phyloP scores from a whole-genome alignment of 2,329 filamentous ascomycete genomes.

The Pseudogymnoascus verrucosus region DNA sequence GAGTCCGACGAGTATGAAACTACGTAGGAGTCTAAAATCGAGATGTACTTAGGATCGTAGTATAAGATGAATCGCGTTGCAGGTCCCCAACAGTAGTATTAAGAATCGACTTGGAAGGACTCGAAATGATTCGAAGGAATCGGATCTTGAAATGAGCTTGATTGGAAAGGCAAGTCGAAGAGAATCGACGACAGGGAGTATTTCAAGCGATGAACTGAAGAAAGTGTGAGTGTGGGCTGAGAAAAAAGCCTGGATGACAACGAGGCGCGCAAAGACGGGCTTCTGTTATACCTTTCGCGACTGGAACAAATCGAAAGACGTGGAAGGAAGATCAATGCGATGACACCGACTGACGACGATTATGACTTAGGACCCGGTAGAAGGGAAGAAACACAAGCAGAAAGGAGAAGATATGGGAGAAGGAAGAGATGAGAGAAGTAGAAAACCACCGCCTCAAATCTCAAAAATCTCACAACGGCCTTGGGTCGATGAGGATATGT shows the following conservation, averaged over 20 bases:
- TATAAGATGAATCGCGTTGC: neutral
- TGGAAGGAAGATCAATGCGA: conserved; percentile 8
- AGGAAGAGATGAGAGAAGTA: conserved; percentile 8
- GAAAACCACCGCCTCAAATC: neutral
- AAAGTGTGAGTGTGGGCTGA: neutral
- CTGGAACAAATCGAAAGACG: conserved; percentile 9
- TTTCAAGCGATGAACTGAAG: neutral
- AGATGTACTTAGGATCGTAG: conserved; percentile 6
- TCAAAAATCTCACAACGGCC: conserved; percentile 8
- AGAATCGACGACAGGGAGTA: neutral
- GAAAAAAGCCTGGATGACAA: neutral
- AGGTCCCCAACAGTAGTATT: neutral
- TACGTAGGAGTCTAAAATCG: conserved; percentile 5
- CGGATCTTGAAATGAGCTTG: conserved; percentile 1
- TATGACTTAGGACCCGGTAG: neutral
- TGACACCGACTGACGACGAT: conserved; percentile 3
- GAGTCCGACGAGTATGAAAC: conserved; percentile 9
- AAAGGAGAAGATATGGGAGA: conserved; percentile 6
- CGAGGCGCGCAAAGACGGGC: conserved; percentile 8
- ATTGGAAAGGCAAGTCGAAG: neutral
- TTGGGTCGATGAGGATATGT: neutral
- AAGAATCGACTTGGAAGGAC: conserved; percentile 1
- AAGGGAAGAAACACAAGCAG: conserved; percentile 9
- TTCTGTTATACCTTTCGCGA: conserved; percentile 1
- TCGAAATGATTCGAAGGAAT: conserved; percentile 8